Conservation (phyloP, 2,329 filamentous ascomycete species). For the Bipolaris zeicola region DNA sequence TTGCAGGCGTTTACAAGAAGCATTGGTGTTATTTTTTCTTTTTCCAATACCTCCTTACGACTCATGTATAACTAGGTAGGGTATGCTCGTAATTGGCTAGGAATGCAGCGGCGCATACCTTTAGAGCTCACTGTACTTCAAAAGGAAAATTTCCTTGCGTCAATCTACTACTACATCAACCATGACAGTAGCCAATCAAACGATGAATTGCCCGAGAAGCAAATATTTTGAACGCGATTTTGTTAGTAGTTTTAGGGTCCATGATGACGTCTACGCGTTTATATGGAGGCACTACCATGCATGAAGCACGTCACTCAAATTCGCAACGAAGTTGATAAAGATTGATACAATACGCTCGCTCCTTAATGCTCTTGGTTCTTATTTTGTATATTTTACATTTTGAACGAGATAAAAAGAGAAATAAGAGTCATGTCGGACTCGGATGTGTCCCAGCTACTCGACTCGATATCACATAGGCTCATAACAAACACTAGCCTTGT, state of each 20-base stretch:
- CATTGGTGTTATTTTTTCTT: neutral
- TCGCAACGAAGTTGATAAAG: neutral
- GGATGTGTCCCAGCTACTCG: conserved; percentile 10
- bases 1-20: conserved; percentile 21
- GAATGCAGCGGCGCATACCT: conserved; percentile 10
- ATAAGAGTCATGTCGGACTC: neutral
- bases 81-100: conserved; percentile 1
- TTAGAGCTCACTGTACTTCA: conserved; percentile 3
- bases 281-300: neutral
- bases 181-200: neutral
- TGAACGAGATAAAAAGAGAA: neutral
- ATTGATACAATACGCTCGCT: neutral
- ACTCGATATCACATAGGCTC: conserved; percentile 16
- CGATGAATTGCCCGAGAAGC: neutral
- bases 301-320: conserved; percentile 14
- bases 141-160: neutral
- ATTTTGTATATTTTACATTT: neutral
- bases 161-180: neutral
- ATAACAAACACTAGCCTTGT: conserved; percentile 19
- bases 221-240: neutral
- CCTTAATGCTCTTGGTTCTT: too few relatives aligned
- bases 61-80: conserved; percentile 24
- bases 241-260: conserved; percentile 17
- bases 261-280: conserved; percentile 30
- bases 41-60: conserved; percentile 7